Evolutionary conservation across 805 yeast genomes (phyloP).

Genomic region (Priceomyces castillae): DNA sequence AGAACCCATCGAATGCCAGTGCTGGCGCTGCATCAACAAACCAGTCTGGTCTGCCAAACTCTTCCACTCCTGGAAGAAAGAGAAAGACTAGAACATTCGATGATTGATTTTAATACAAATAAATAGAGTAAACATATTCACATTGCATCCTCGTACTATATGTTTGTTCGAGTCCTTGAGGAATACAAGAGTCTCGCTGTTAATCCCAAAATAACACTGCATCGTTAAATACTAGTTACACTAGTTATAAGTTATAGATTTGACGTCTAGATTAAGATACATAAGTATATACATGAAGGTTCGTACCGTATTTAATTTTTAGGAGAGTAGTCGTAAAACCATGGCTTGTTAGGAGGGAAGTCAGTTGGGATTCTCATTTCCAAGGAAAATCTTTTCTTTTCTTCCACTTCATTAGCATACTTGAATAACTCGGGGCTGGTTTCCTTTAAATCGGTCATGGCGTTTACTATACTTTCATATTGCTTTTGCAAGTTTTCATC

Average conservation of each 20-base stretch:
- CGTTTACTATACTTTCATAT: conserved; percentile 60
- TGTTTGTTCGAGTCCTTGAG: too few relatives aligned
- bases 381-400: conserved; percentile 55
- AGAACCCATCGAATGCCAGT: conserved; percentile 5
- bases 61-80: conserved; percentile 24
- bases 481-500: conserved; percentile 51
- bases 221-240: too few relatives aligned
- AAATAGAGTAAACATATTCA: too few relatives aligned
- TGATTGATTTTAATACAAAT: too few relatives aligned
- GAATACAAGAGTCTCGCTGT: too few relatives aligned
- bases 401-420: conserved; percentile 57
- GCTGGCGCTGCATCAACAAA: background rate
- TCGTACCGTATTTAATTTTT: conserved; percentile 3
- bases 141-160: too few relatives aligned
- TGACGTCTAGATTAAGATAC: conserved; percentile 2
- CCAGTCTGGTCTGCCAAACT: conserved; percentile 6
- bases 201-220: too few relatives aligned
- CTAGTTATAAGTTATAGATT: background rate
- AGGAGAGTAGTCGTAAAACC: conserved; percentile 57
- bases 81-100: conserved; percentile 26
- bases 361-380: conserved; percentile 89
- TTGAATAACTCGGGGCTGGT: conserved; percentile 55
- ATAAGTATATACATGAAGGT: conserved; percentile 2
- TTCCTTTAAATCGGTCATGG: conserved; percentile 65
- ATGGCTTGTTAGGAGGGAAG: conserved; percentile 75